Evolutionary conservation across 2,329 filamentous ascomycete species (phyloP), one percentile per base, ranked within the genome.

Genomic region (Knoxdaviesia proteae): DNA sequence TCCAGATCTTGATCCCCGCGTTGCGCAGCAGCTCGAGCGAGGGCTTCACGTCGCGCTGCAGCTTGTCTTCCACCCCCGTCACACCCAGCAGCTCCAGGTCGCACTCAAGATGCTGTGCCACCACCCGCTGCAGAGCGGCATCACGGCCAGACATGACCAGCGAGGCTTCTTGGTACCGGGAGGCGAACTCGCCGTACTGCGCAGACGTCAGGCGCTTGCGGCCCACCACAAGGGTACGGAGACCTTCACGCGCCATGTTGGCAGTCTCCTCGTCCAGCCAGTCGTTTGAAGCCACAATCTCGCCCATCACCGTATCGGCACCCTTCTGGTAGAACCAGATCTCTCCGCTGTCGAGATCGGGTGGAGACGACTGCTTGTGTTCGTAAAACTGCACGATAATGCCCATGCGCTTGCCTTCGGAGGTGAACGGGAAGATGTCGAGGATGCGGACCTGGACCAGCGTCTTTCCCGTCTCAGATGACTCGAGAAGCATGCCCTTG

Each of bases 271-370:
- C 90, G 50, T 98, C 90, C 0, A 98, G 74, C 92, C 90, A 98
- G 62, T 98, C 90, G 54, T 96, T 98, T 11, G 87, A 76, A 6
- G 81, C 84, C 34, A 98, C 90, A 49, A 98, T 96, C 3, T 79
- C 71, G n/a, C 79, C 74, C 92, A 98, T 98, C 48, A 98, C 88
- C 0, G 90, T 96, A 56, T 98, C 92, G 3, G 90, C 92, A 47
- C 90, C 90, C 60, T 98, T 98, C 54, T 98, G 87, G 55, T 88
- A 96, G 61, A 98, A 98, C 82, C 88, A 94, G 32, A 96, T 88
- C 54, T 96, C 88, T 9, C 81, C 77, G 39, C 67, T 67, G 7
- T 67, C 64, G 7, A 73, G 60, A 36, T 62, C 60, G 0, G 63
- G 60, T 6, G 56, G 50, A 1, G 68, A 63, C 3, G 68, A 56